Evolutionary conservation across 495 filamentous ascomycete genomes (phyloP), one percentile per base, ranked within the genome.

Genomic region (Xylaria cubensis): DNA sequence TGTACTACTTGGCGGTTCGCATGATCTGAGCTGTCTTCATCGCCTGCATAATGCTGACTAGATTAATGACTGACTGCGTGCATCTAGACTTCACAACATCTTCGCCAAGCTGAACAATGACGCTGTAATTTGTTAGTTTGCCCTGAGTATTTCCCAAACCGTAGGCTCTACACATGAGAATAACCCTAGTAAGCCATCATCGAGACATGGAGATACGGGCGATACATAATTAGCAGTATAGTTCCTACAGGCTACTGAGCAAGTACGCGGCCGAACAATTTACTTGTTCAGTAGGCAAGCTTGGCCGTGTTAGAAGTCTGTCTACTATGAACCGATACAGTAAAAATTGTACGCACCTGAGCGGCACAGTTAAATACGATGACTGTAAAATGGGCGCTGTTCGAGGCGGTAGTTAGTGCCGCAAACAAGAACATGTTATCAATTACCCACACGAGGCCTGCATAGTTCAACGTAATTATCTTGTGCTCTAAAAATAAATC

Each of bases 391-490:
- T 64, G 5, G 21, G 39, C 7, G 39, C 12, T 26, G n/a, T 26
- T 42, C 19, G 8, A 26, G 59, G 32, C 3, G 7, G 59, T 5
- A 42, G n/a, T 41, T n/a, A 5, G 59, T 39, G 59, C 36, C 59
- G 36, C 42, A 29, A 39, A 6, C 8, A 8, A 39, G 8, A 39
- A 39, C 36, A 39, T 39, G 36, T 39, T 39, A 39, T 39, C 48
- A n/a, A 5, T 66, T 51, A 67, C 64, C 39, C 53, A 67, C 8
- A 67, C 64, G 64, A 67, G 46, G n/a, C 46, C 44, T 19, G 32
- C 64, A 51, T 66, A n/a, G 44, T 17, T 32, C 44, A 29, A n/a
- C 42, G 6, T 17, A 21, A 17, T 66, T 29, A 32, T 53, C 64
- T 3, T 21, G 17, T 26, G 46, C 6, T 67, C 64, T 67, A 67